Conservation (phyloP, 2,329 filamentous ascomycete species). For the Xylaria sp. region DNA sequence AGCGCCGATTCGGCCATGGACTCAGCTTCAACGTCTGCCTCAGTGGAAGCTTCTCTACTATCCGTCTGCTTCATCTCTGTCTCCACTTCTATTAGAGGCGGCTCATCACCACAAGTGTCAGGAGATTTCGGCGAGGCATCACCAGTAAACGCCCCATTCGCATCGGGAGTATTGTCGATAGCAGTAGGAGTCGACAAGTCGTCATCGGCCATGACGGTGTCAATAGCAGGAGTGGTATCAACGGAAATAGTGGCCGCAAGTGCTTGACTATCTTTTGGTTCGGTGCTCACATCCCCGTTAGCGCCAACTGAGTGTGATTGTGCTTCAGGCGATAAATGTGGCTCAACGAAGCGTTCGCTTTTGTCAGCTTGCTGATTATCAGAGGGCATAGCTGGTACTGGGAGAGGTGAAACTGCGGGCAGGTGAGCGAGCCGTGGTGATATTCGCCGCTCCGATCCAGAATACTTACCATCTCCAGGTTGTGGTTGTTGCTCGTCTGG, state of each 20-base stretch:
- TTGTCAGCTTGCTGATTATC: neutral
- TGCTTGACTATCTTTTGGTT: conserved; percentile 29
- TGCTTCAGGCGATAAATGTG: neutral
- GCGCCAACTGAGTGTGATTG: conserved; percentile 6
- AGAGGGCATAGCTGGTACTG: neutral
- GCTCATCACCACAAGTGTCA: conserved; percentile 5
- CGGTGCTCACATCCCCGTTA: conserved; percentile 9
- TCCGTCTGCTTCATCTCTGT: neutral
- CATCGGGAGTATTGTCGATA: neutral
- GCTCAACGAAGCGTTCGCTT: conserved; percentile 3
- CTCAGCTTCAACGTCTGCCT: conserved; percentile 4
- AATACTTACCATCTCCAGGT: conserved; percentile 35
- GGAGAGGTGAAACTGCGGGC: conserved; percentile 10
- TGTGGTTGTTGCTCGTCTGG: conserved; percentile 31
- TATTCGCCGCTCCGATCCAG: neutral
- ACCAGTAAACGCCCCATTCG: neutral
- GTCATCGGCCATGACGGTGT: conserved; percentile 26
- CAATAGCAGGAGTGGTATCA: conserved; percentile 22
- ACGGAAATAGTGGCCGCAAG: conserved; percentile 30
- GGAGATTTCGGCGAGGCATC: conserved; percentile 2
- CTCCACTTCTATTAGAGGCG: conserved; percentile 5
- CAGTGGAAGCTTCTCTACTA: neutral
- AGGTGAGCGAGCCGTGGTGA: conserved; percentile 9
- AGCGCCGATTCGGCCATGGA: conserved; percentile 1
- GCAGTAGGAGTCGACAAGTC: neutral